Percentiles rank a stretch among this genome's conserved stretches.
phyloP scores from a whole-genome alignment of 2,329 filamentous ascomycete species.

The Sarocladium brachiariae region DNA sequence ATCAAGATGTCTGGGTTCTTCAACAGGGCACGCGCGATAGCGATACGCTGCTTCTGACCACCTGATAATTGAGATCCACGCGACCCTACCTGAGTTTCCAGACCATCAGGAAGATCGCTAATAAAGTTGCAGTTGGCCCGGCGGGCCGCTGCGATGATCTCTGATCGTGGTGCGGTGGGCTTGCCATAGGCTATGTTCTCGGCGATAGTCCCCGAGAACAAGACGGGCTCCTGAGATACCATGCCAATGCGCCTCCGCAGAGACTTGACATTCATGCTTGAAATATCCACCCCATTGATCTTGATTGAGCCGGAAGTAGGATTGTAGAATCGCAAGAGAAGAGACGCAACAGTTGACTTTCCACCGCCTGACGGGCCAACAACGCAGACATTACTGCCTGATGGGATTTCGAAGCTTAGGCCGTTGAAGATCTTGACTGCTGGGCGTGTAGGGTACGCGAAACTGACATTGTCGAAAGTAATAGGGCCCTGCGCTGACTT shows the following conservation, averaged over 20 bases:
- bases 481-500: constrained; percentile 82
- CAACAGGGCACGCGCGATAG: constrained; percentile 87
- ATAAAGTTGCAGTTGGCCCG: constrained; percentile 97
- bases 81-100: constrained; percentile 90
- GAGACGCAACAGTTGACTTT: constrained; percentile 90
- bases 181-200: constrained; percentile 91
- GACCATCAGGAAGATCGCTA: constrained; percentile 88
- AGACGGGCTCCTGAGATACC: constrained; percentile 90
- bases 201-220: constrained; percentile 78
- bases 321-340: constrained; percentile 86
- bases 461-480: constrained; percentile 76
- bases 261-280: constrained; percentile 86
- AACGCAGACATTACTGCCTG: constrained; percentile 91
- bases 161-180: constrained; percentile 66
- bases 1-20: constrained; percentile 97
- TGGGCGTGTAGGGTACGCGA: constrained; percentile 89
- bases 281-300: constrained; percentile 79
- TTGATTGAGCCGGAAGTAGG: constrained; percentile 70
- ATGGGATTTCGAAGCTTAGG: constrained; percentile 83
- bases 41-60: constrained; percentile 95
- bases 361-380: constrained; percentile 94
- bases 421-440: constrained; percentile 87
- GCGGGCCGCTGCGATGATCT: constrained; percentile 80
- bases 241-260: constrained; percentile 87
- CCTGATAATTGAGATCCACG: constrained; percentile 90